Evolutionary conservation across 345 rosid genomes (phyloP).

Genomic region (Populus davidiana): DNA sequence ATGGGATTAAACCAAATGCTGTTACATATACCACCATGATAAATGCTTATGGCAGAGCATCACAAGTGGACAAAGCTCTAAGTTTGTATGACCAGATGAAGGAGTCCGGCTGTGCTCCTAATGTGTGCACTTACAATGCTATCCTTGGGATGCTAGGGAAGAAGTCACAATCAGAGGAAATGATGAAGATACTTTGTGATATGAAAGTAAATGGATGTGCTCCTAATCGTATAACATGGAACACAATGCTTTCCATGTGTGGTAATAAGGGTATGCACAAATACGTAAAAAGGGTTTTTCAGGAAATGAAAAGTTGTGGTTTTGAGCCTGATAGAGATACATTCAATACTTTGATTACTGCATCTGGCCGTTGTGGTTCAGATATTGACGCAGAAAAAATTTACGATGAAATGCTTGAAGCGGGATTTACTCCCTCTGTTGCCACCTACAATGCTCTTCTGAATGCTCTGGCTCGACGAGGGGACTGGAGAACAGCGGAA

Average conservation of each 20-base stretch:
- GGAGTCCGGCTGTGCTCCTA: slow-evolving; percentile 77
- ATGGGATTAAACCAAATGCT: slow-evolving; percentile 74
- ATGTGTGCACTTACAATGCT: slow-evolving; percentile 71
- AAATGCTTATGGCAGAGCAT: slow-evolving; percentile 78
- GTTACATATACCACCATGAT: slow-evolving; percentile 81
- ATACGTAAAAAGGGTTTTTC: slow-evolving; percentile 59
- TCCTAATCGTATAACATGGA: slow-evolving; percentile 89
- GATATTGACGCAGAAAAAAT: slow-evolving; percentile 62
- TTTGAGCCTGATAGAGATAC: slow-evolving; percentile 88
- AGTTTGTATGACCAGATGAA: slow-evolving; percentile 63
- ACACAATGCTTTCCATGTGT: slow-evolving; percentile 80
- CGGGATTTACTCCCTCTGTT: slow-evolving; percentile 72
- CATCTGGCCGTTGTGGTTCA: slow-evolving; percentile 80
- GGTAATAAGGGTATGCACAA: slow-evolving; percentile 66
- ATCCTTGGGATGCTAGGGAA: slow-evolving; percentile 78
- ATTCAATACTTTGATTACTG: slow-evolving; percentile 76
- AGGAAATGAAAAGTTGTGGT: slow-evolving; percentile 86
- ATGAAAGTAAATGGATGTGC: slow-evolving; percentile 79
- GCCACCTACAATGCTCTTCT: slow-evolving; percentile 83
- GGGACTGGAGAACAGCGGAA: slow-evolving; percentile 79
- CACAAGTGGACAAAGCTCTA: slow-evolving; percentile 68
- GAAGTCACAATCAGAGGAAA: slow-evolving; percentile 59
- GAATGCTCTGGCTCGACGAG: slow-evolving; percentile 75
- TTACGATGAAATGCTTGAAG: slow-evolving; percentile 68
- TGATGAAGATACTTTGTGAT: slow-evolving; percentile 66